Conservation (phyloP, 495 filamentous ascomycete species). For the Penicillium antarcticum region DNA sequence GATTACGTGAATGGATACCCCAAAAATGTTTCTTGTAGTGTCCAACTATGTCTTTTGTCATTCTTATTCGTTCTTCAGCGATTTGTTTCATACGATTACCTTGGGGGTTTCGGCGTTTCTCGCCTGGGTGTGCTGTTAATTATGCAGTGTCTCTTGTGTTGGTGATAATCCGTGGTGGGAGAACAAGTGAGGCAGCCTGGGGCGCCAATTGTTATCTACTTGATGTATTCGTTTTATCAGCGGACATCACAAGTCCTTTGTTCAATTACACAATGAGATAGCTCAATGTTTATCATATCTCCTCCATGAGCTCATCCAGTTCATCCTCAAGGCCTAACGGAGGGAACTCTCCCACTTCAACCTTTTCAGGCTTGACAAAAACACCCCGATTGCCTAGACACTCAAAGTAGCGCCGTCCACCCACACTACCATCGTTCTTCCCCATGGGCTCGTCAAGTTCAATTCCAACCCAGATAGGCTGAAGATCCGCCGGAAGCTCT, state of each 20-base stretch:
- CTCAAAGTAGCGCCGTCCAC: conserved; percentile 73
- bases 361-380: conserved; percentile 85
- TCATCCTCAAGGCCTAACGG: conserved; percentile 51
- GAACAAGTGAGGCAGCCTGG: background rate
- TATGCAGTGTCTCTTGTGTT: conserved; percentile 6
- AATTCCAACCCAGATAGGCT: conserved; percentile 80
- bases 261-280: background rate
- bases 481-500: conserved; percentile 24
- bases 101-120: conserved; percentile 17
- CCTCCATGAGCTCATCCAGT: conserved; percentile 80
- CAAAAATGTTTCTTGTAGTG: background rate
- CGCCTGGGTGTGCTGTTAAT: conserved; percentile 8
- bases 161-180: conserved; percentile 11
- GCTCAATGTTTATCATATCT: conserved; percentile 53
- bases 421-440: conserved; percentile 84
- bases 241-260: background rate
- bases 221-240: background rate
- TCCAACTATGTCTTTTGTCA: conserved; percentile 13
- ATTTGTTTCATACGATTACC: conserved; percentile 18
- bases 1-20: conserved; percentile 8
- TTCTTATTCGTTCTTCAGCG: conserved; percentile 24
- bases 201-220: background rate
- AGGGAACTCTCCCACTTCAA: conserved; percentile 86
- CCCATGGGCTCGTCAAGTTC: conserved; percentile 82
- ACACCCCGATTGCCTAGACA: conserved; percentile 70